Percentiles rank a stretch among this genome's conserved stretches.
phyloP scores from a whole-genome alignment of 305 asterid species.

The Fraxinus velutina region DNA sequence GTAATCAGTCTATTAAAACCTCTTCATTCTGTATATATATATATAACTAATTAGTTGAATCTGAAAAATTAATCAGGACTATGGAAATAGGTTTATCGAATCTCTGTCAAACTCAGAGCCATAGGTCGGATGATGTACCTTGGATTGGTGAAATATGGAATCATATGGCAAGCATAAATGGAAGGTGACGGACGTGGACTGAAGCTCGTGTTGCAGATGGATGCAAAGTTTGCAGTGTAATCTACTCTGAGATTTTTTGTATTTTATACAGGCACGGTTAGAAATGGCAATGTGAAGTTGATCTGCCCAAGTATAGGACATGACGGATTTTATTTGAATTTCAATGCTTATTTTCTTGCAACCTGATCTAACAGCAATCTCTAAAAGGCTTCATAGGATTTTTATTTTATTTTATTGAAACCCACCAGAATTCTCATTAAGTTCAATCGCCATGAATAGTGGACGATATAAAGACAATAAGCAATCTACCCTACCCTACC shows the following conservation, averaged over 20 bases:
- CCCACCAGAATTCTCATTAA: background rate
- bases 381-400: background rate
- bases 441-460: background rate
- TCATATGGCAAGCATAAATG: no score
- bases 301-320: background rate
- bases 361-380: background rate
- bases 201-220: no score
- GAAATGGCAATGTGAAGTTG: background rate
- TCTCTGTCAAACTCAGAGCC: no score
- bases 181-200: no score
- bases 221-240: no score
- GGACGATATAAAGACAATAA: background rate
- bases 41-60: no score
- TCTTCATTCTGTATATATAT: background rate
- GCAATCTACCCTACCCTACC: background rate
- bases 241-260: background rate
- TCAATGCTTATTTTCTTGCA: background rate
- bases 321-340: background rate
- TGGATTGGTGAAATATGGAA: no score
- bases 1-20: constrained; percentile 41
- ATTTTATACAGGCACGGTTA: background rate
- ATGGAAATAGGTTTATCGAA: no score
- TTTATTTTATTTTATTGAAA: background rate
- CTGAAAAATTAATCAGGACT: no score
- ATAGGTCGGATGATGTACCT: no score